Evolutionary conservation across 768 basidiomycete species (phyloP).

Genomic region (Paxillus involutus): DNA sequence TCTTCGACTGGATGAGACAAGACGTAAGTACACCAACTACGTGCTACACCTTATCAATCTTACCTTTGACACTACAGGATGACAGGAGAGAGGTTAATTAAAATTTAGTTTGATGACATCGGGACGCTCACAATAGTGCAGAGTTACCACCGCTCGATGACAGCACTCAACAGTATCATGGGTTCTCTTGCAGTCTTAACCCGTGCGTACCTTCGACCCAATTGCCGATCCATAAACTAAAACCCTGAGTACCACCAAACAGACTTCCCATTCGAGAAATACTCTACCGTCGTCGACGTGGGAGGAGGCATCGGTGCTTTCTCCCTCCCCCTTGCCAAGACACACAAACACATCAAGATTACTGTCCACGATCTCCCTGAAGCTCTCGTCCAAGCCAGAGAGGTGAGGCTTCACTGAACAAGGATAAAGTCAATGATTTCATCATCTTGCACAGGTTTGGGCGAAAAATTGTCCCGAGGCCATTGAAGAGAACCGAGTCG

Average conservation of each 20-base stretch:
- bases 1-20: conserved; percentile 24
- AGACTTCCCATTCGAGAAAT: conserved; percentile 34
- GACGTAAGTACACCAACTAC: conserved; percentile 13
- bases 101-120: background rate
- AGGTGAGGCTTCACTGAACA: conserved; percentile 2
- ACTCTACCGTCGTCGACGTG: conserved; percentile 33
- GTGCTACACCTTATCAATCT: background rate
- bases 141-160: conserved; percentile 26
- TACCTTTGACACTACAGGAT: conserved; percentile 7
- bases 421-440: background rate
- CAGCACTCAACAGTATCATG: conserved; percentile 20
- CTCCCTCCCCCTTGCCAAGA: conserved; percentile 28
- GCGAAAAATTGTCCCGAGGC: conserved; percentile 13
- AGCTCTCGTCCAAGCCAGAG: conserved; percentile 20
- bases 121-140: background rate
- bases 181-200: conserved; percentile 24
- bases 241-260: background rate
- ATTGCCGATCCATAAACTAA: background rate
- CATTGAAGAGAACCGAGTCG: conserved; percentile 14
- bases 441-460: conserved; percentile 7
- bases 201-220: conserved; percentile 7
- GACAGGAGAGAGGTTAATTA: conserved; percentile 18
- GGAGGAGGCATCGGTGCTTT: conserved; percentile 35
- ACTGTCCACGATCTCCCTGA: conserved; percentile 33
- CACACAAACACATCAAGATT: conserved; percentile 28